Base-by-base conservation (phyloP, 1,284 basidiomycete genomes). In the Ganoderma leucocontextum region DNA sequence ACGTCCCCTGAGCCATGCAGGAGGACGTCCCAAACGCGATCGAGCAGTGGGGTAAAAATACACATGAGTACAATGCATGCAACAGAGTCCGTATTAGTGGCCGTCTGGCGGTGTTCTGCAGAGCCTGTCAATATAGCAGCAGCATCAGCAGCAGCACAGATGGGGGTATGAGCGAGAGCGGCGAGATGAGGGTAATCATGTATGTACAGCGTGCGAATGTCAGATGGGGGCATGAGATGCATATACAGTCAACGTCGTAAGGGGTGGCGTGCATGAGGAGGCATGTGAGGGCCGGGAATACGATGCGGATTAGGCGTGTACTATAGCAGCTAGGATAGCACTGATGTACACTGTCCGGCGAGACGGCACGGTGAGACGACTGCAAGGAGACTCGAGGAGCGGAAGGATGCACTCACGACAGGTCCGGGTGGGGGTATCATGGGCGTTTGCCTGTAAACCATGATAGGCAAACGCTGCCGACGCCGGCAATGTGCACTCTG, bases 391-490 rank as follows among this genome's bases (percentile, higher is more conserved):
- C 29, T 38, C 9, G 12, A 17, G 36, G 36, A 39, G 41, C 25
- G 25, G 39, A 19, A 53, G 25, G 10, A 15, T 8, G 59, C 4
- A 65, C 66, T 63, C 59, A 72, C 71, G 59, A 73, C 70, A 66
- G 64, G 47, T 49, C 47, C 47, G 22, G 13, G 65, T 64, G 66
- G 53, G 68, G 67, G 63, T 62, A 72, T 85, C 77, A 89, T 76
- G 85, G 85, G 74, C 85, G 88, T 78, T 88, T 89, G 64, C 89
- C 89, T n/a, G 86, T 82, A 68, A 82, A 86, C 90, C 91, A 93
- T 38, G 92, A 93, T 67, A 93, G 80, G 73, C 88, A 85, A 52
- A 93, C 91, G 76, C 91, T 92, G 71, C 92, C 91, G 15, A 90
- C 92, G 60, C 90, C 90, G 53, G 84, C 79, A 68, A 93, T 93